Evolutionary conservation across 768 basidiomycete genomes (phyloP), one percentile per base, ranked within the genome.

Genomic region (Auricularia sp.): DNA sequence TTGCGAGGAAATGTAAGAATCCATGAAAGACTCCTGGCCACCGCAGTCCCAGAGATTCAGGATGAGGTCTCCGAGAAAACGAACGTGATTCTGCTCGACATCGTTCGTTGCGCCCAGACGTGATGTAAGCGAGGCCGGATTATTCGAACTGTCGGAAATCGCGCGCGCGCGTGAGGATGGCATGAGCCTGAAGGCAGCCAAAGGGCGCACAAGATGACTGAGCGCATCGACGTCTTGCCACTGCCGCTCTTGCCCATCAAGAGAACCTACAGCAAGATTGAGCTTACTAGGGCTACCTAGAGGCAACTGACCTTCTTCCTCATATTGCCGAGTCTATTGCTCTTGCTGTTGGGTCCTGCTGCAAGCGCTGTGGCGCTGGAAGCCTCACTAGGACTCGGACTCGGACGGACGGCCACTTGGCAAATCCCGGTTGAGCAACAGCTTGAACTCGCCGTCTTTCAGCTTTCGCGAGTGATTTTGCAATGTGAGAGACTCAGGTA

Each of bases 1-100:
- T 73, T 98, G 93, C 0, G 88, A 84, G 42, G 88, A 87, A 65
- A 99, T 88, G 76, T 98, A 98, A 35, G 90, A 90, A 75, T 98
- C 95, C 87, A 98, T 94, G 80, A 97, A 98, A 14, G 93, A 85
- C 73, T 97, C 93, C 75, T 99, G 97, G 7, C 97, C 97, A 53
- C 96, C 97, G 69, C 97, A 98, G 76, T 99, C 97, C 96, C 96
- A 98, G 4, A 98, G 81, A 72, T 96, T 96, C 74, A 99, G 85
- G 67, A 93, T 90, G 70, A 98, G 87, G 72, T 96, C 93, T 14
- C 94, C 95, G 14, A 99, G 85, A 75, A 99, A 98, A 53, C 94
- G 89, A 67, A 98, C 93, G 72, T 97, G 93, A 70, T 95, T 96
- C 74, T 95, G 92, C 74, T 98, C 96, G 66, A 98, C 94, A 73